These are phyloP conservation scores for Sclerotinia glacialis DNA, from an alignment of 2,329 filamentous ascomycete genomes.

Conservation along the genomic window DNA sequence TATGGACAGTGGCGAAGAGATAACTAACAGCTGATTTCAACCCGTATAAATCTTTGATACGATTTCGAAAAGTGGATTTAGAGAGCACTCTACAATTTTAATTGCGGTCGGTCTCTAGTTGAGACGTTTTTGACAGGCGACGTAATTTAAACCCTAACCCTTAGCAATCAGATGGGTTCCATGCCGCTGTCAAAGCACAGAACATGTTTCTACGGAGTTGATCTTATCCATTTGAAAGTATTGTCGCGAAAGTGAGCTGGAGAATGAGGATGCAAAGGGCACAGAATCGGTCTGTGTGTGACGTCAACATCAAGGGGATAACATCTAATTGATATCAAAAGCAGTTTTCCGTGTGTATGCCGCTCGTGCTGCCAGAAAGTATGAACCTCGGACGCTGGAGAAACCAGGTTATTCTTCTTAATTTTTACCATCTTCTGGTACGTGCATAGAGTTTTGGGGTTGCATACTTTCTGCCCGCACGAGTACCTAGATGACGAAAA, in stretches of 20 bases:
- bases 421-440: too few relatives aligned
- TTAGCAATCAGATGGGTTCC: not conserved
- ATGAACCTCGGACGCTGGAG: too few relatives aligned
- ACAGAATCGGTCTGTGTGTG: not conserved
- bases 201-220: not conserved
- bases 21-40: constrained; percentile 10
- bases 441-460: too few relatives aligned
- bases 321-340: not conserved
- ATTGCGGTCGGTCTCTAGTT: not conserved
- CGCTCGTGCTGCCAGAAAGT: not conserved
- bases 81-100: not conserved
- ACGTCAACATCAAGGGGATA: not conserved
- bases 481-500: not conserved
- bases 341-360: not conserved
- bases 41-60: not conserved
- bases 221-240: not conserved
- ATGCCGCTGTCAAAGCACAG: not conserved
- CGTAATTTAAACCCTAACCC: not conserved
- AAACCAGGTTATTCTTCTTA: too few relatives aligned
- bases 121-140: not conserved
- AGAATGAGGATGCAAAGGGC: not conserved
- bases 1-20: not conserved
- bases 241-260: not conserved
- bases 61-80: constrained; percentile 7
- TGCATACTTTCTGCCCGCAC: too few relatives aligned